Evolutionary conservation across 1,284 basidiomycete genomes (phyloP), one percentile per base, ranked within the genome.

Genomic region (Pseudozyma hubeiensis): DNA sequence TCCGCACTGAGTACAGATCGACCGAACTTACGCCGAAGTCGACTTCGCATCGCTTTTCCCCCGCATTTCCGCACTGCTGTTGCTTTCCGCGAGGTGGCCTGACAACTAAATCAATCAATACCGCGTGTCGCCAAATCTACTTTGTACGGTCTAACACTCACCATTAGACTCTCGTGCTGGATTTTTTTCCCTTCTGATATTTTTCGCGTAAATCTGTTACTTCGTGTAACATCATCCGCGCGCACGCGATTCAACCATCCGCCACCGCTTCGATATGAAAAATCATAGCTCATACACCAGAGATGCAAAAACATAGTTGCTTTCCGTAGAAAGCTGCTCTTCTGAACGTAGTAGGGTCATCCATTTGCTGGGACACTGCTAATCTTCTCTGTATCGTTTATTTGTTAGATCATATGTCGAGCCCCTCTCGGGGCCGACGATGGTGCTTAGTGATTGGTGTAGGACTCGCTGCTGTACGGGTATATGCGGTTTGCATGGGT

Each of bases 301-400:
- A 10, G 8, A 37, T 37, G 35, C 9, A 57, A 68, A 68, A 68
- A 68, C 65, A 68, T 68, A 68, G 35, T 63, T 68, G 65, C 52
- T 55, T 55, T 62, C 65, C 65, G 55, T 35, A 68, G 59, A 62
- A 55, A 55, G 52, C 65, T 29, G 34, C 65, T 68, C 65, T 68
- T 68, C 65, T 68, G 65, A 68, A 40, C 59, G 16, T 34, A 49
- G 29, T n/a, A 31, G 37, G 17, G 50, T 43, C 65, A 63, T 58
- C 60, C 59, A 58, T 68, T 8, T 63, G 16, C 59, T 58, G 59
- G 35, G 65, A 44, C 53, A 63, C 17, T 63, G 65, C 65, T 68
- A 63, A 67, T 67, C 64, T 67, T 67, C 64, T 67, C 64, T 67
- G 64, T 67, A 67, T 67, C 64, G 64, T 67, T 67, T 67, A 67